Conservation (phyloP, 2,329 filamentous ascomycete genomes). For the Endoconidiophora laricicola region DNA sequence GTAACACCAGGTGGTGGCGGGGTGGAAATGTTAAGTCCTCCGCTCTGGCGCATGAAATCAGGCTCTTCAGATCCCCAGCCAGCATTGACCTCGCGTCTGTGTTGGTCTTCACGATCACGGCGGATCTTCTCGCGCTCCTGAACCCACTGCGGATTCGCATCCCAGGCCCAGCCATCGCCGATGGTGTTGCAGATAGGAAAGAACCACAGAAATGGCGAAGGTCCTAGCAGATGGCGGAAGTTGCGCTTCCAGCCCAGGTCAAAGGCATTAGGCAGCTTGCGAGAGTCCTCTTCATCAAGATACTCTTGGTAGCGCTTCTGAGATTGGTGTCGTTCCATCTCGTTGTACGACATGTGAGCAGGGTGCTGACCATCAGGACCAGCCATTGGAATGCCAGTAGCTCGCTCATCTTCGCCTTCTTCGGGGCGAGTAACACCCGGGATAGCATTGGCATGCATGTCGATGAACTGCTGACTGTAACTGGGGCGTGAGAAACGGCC, state of each 20-base stretch:
- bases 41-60: slow-evolving; percentile 13
- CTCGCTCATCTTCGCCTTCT: slow-evolving; percentile 52
- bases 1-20: slow-evolving; percentile 17
- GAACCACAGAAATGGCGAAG: slow-evolving; percentile 54
- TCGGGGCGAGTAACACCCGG: slow-evolving; percentile 67
- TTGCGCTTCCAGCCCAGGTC: slow-evolving; percentile 76
- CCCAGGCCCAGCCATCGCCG: slow-evolving; percentile 91
- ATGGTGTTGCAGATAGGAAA: slow-evolving; percentile 71
- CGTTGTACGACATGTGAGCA: slow-evolving; percentile 34
- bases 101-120: slow-evolving; percentile 40
- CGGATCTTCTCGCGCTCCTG: slow-evolving; percentile 50
- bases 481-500: slow-evolving; percentile 35
- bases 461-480: slow-evolving; percentile 57
- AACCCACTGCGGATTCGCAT: slow-evolving; percentile 64
- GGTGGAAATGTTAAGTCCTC: slow-evolving; percentile 13
- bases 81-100: slow-evolving; percentile 44
- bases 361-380: slow-evolving; percentile 22
- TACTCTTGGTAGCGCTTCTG: slow-evolving; percentile 49
- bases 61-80: slow-evolving; percentile 41
- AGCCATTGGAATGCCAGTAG: slow-evolving; percentile 10
- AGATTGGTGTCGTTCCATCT: slow-evolving; percentile 38
- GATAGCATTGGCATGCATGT: slow-evolving; percentile 66
- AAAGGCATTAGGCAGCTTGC: slow-evolving; percentile 82
- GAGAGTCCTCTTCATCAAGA: slow-evolving; percentile 75
- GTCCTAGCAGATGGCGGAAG: slow-evolving; percentile 65